Base-by-base conservation (phyloP, 73 alveolate genomes). In the Stentor roeselii region DNA sequence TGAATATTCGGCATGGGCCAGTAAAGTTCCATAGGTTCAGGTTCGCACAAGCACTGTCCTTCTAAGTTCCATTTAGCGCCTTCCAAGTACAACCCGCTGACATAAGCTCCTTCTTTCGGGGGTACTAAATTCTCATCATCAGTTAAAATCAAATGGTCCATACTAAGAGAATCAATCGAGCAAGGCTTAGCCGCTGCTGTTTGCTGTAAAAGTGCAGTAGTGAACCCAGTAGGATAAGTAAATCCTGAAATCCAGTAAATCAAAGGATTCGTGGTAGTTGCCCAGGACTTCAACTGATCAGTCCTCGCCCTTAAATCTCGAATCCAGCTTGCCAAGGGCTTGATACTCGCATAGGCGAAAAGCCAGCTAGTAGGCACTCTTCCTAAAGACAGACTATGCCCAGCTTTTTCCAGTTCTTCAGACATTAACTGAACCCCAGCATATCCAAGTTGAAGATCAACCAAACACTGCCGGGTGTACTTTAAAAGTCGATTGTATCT, bases 21-120 rank as follows among this genome's bases (percentile, higher is more conserved):
- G 87, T 94, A 92, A 86, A 98, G 95, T 83, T 97, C 99, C 98
- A 98, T 98, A 40, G 98, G 98, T 84, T 98, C 98, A 59, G 99
- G 99, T 84, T 97, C 99, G 76, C 93, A 86, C 41, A 98, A 91
- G 77, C 96, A 96, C 39, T 91, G 91, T 75, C 89, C 93, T 35
- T 95, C 99, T 59, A 41, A 35, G 87, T 98, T 97, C 99, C 99
- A 98, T 61, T 96, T 95, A 3, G 99, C 99, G 60, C 99, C 99
- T 94, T 95, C 99, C 4, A 94, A 83, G 84, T 42, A 96, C 60
- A 95, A 84, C 42, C 98, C 98, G 76, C 92, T 82, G 42, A 96
- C 86, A 80, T 90, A 96, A 42, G 96, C 83, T 37, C 98, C 98
- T 67, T 94, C 96, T 86, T 86, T 85, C 11, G 98, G 95, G 3